phyloP scores from a whole-genome alignment of 2,329 filamentous ascomycete genomes.

The Colletotrichum endophyticum region DNA sequence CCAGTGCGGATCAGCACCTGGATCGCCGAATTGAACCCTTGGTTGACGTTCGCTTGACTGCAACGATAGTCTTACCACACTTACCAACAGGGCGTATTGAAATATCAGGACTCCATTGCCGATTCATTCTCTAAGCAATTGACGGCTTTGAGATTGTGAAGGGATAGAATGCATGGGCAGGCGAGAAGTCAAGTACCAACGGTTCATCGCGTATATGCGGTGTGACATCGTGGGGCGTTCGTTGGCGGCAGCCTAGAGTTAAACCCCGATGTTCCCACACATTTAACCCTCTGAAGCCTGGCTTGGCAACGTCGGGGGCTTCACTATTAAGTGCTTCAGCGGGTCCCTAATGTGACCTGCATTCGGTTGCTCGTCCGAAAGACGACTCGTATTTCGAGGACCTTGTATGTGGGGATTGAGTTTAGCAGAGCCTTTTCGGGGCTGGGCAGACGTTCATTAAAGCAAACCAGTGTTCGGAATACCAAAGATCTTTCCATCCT shows the following conservation, averaged over 20 bases:
- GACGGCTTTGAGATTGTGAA: neutral
- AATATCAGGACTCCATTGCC: neutral
- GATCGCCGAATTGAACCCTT: neutral
- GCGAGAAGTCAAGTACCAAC: neutral
- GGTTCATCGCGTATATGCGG: neutral
- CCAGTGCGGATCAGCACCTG: neutral
- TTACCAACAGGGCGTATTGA: neutral
- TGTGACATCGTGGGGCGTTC: neutral
- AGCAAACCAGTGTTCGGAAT: neutral
- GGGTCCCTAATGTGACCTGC: neutral
- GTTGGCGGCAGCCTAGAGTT: neutral
- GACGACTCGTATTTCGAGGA: neutral
- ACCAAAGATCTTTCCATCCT: neutral
- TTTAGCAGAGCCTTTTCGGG: neutral
- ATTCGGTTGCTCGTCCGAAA: neutral
- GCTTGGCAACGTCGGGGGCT: too few species aligned
- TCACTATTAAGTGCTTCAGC: too few species aligned
- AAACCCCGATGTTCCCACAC: neutral
- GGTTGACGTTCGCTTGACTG: neutral
- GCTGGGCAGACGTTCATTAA: neutral
- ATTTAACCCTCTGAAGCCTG: neutral
- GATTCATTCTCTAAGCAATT: accelerated
- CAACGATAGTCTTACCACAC: neutral
- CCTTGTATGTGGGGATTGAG: neutral
- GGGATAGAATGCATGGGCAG: neutral